Evolutionary conservation across 148 eudicot species (phyloP).

Genomic region (Rhododendron griersonianum): DNA sequence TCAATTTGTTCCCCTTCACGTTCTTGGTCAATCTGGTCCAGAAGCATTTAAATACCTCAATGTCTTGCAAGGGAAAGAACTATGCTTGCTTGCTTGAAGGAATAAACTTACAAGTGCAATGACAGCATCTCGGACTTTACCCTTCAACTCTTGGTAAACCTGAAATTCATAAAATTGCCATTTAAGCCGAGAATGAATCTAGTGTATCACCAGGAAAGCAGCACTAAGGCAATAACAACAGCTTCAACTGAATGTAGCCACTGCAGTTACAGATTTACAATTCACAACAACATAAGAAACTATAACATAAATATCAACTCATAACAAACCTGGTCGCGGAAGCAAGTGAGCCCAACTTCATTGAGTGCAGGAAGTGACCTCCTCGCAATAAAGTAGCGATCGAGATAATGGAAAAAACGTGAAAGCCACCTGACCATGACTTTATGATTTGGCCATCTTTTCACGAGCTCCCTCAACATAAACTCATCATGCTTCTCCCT

Average conservation of each 20-base stretch:
- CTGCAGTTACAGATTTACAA: neutral
- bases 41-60: neutral
- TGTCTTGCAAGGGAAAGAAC: neutral
- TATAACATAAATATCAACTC: neutral
- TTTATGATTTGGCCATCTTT: constrained; percentile 38
- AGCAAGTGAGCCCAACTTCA: constrained; percentile 35
- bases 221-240: neutral
- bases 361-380: constrained; percentile 24
- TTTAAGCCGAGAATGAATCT: neutral
- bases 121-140: constrained; percentile 57
- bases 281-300: neutral
- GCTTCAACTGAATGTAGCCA: neutral
- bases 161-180: constrained; percentile 10
- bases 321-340: constrained; percentile 32
- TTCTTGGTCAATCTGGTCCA: constrained; percentile 55
- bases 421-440: constrained; percentile 41
- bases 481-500: constrained; percentile 34
- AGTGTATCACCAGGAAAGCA: neutral
- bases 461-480: constrained; percentile 37
- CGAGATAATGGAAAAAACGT: constrained; percentile 38
- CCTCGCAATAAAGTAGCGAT: constrained; percentile 37
- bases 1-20: constrained; percentile 72
- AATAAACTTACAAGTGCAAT: constrained; percentile 45
- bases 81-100: neutral
- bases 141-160: constrained; percentile 46